Conservation (phyloP, 2,329 filamentous ascomycete species). For the Trichophaea hybrida region DNA sequence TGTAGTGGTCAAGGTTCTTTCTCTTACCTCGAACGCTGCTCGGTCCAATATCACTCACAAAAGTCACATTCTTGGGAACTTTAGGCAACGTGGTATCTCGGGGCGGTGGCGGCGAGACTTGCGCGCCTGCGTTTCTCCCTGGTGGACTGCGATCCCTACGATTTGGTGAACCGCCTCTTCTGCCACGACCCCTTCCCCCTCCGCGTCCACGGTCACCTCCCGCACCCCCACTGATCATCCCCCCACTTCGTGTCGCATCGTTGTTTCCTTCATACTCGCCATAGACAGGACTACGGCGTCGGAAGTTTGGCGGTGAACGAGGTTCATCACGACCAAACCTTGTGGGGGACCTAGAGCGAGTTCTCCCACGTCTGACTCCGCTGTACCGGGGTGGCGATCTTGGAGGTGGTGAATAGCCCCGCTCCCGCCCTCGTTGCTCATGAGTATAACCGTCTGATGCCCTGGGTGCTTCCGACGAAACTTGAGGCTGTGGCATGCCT, state of each 20-base stretch:
- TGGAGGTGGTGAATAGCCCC: conserved; percentile 46
- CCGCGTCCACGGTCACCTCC: conserved; percentile 35
- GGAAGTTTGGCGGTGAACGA: conserved; percentile 40
- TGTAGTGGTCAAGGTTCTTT: neutral
- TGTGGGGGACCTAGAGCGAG: conserved; percentile 66
- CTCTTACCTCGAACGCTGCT: conserved; percentile 60
- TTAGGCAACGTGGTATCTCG: conserved; percentile 27
- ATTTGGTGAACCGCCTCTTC: conserved; percentile 30
- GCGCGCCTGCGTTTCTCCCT: conserved; percentile 30
- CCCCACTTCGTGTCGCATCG: conserved; percentile 38
- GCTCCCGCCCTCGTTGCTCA: conserved; percentile 26
- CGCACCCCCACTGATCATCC: conserved; percentile 32
- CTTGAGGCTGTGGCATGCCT: neutral
- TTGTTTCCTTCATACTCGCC: conserved; percentile 60
- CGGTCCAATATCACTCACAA: conserved; percentile 57
- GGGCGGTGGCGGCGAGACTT: conserved; percentile 10
- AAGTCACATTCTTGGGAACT: conserved; percentile 60
- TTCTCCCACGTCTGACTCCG: conserved; percentile 43
- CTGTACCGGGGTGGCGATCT: conserved; percentile 45
- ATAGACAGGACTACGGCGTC: conserved; percentile 47
- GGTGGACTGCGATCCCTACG: conserved; percentile 69
- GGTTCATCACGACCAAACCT: conserved; percentile 19
- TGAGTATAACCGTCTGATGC: conserved; percentile 9
- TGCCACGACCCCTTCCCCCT: conserved; percentile 42
- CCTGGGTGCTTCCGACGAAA: conserved; percentile 1